Base-by-base conservation (phyloP, 2,329 filamentous ascomycete species). In the Sphaerulina populicola region DNA sequence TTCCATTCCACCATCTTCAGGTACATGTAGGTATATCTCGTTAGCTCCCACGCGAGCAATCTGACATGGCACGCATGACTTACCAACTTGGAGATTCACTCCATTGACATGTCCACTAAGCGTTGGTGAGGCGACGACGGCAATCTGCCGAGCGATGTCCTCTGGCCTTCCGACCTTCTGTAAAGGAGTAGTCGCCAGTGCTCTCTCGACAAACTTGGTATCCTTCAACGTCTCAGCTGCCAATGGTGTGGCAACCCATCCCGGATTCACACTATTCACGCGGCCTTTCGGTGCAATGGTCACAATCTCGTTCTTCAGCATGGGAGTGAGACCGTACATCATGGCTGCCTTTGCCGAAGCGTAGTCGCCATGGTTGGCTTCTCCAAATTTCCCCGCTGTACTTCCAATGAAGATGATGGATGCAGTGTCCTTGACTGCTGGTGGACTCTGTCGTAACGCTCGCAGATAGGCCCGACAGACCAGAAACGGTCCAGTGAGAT, bases 361-460 rank as follows among this genome's bases (percentile, higher is more conserved):
- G 44, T 66, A 66, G 52, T 66, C 64, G 27, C 59, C 64, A 38
- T 66, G 64, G 14, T 54, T 50, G 14, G 62, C 62, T 44, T 65
- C 63, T 44, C 64, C 63, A 41, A 64, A 65, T 52, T 66, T 66
- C 18, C 64, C 63, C 4, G 64, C 63, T n/a, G 64, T 66, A n/a
- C 57, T 60, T 42, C 62, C 64, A 14, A 65, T 60, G 54, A 66
- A 64, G 44, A 64, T 59, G 52, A 65, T 63, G 23, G 46, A 62
- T 11, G 63, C 63, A 5, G 53, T 49, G 11, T 56, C 58, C 38
- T 62, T 64, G 2, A 44, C 52, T 6, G 41, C 8, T 1, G 60
- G 54, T 2, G 56, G 27, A 1, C 60, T 59, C 4, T 43, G 35
- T 12, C 60, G 54, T 4, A 66, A 49, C 21, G 54, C 57, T 9